Evolutionary conservation across 2,329 filamentous ascomycete genomes (phyloP).

Genomic region (Claviceps arundinis): DNA sequence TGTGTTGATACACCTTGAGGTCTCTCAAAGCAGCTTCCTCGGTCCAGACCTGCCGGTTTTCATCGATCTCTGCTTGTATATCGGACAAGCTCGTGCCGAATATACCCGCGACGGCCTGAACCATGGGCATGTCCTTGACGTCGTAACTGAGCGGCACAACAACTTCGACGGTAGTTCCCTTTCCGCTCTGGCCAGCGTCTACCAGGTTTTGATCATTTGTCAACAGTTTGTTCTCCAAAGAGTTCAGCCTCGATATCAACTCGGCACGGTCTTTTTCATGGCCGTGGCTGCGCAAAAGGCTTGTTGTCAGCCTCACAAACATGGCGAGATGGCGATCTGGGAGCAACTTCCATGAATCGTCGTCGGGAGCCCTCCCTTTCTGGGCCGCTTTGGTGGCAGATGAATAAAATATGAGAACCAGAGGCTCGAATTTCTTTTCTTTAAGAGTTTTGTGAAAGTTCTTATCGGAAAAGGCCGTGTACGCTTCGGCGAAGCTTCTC

Average conservation of each 20-base stretch:
- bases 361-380: conserved; percentile 58
- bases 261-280: conserved; percentile 79
- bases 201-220: conserved; percentile 82
- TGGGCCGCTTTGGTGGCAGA: conserved; percentile 78
- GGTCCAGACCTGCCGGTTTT: conserved; percentile 70
- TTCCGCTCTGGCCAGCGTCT: conserved; percentile 18
- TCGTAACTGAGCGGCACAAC: conserved; percentile 76
- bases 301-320: conserved; percentile 76
- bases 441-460: conserved; percentile 84
- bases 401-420: conserved; percentile 93
- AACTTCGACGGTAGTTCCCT: conserved; percentile 55
- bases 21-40: conserved; percentile 83
- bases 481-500: conserved; percentile 84
- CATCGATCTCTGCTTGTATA: conserved; percentile 77
- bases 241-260: conserved; percentile 62
- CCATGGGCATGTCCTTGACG: conserved; percentile 93
- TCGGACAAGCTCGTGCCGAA: conserved; percentile 70
- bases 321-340: conserved; percentile 90
- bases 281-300: conserved; percentile 69
- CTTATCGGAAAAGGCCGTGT: conserved; percentile 83
- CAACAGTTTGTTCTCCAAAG: conserved; percentile 84
- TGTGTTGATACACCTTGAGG: conserved; percentile 84
- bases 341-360: conserved; percentile 82
- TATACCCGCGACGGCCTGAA: conserved; percentile 72
- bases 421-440: conserved; percentile 80